Base-by-base conservation (phyloP, 108 stramenopile species). In the Cyclotella cryptica region DNA sequence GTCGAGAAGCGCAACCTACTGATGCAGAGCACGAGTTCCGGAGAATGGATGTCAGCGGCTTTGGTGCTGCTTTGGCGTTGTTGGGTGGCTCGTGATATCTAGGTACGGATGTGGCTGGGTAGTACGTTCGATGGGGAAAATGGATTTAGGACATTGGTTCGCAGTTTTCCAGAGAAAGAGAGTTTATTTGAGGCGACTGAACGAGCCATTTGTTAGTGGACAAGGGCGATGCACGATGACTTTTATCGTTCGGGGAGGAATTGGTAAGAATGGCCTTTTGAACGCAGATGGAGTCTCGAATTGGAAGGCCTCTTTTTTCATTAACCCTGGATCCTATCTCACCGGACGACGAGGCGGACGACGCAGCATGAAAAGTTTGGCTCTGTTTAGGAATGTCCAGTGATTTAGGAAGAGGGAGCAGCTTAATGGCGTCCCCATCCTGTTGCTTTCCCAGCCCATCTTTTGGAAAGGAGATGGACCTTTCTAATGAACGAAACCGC, bases 31-130 rank as follows among this genome's bases (percentile, higher is more conserved):
- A 45, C 9, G 28, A 53, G 63, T 43, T 57, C 35, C 78, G 40
- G 15, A 79, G 65, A 30, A 79, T 71, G 0, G 78, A 71, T 14
- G 13, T 21, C 17, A 58, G 44, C 5, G 66, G 78, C 22, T 66
- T 66, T 0, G 57, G 18, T 22, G 63, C 12, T 29, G 40, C 8
- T 57, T 43, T 10, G 40, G 27, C 7, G 0, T 57, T 58, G 42
- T 10, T 62, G 7, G 28, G 60, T n/a, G 71, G 71, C 47, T 60
- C 46, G 29, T 61, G 71, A 35, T 72, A 72, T 46, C 28, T 44
- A 21, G 78, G 78, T 22, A 49, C 17, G 19, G 78, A 57, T 24
- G 78, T 64, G 18, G 65, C 70, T 3, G 78, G 78, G 28, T 71
- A 79, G 44, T 66, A 79, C 1, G 75, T 78, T 47, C 29, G 43